Base-by-base conservation (phyloP, 495 filamentous ascomycete species). In the Penicillium ucsense region DNA sequence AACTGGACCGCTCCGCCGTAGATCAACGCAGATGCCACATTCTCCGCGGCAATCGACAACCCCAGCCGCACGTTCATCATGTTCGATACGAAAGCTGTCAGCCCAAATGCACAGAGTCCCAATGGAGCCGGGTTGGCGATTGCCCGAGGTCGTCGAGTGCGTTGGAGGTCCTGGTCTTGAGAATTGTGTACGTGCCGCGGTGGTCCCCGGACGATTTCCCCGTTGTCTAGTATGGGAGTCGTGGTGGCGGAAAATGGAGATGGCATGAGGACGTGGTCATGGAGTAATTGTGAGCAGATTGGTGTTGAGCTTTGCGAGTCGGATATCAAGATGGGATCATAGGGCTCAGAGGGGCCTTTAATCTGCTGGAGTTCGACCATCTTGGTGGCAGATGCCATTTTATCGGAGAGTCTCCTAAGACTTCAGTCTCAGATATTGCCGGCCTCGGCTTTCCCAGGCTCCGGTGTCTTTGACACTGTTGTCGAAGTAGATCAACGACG, bases 81-180 rank as follows among this genome's bases (percentile, higher is more conserved):
- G 31, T 84, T 85, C 11, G 92, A 76, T 9, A 94, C 78, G 59
- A 94, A 94, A 8, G 88, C 89, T 32, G 86, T 94, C 52, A 94
- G 71, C 29, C 88, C 89, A 71, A 94, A 94, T 59, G 83, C 89
- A 41, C 70, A 74, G 28, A 88, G 75, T 42, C 85, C 85, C 10
- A 92, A 73, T 2, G 88, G 88, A 10, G 83, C 87, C 20, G 85
- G 82, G 57, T 88, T 88, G 62, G 77, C 85, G 54, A 87, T 76
- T 63, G 84, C 88, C 56, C 84, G 79, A 20, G 20, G 20, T 20
- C 20, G 20, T 20, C 20, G 20, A 20, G 20, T 1, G 20, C 2
- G 20, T 20, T 20, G 20, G 20, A 20, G 20, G 20, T 7, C 54
- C 51, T 12, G 46, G 45, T 8, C 20, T 49, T 2, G n/a, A 29